Evolutionary conservation across 495 filamentous ascomycete genomes (phyloP), one percentile per base, ranked within the genome.

Genomic region (Xylaria nigripes): DNA sequence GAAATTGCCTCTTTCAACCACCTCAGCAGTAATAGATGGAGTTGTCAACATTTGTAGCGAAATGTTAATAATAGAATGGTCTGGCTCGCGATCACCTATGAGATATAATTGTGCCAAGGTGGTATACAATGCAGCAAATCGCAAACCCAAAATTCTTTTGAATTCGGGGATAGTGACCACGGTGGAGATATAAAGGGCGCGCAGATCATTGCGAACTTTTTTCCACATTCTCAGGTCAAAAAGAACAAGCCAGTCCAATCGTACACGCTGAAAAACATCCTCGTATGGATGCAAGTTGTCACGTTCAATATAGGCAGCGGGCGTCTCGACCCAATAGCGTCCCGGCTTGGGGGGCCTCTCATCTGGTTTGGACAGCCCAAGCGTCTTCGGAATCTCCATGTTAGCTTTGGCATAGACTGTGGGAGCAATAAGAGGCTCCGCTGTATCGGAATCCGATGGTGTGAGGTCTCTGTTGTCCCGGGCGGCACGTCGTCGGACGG

Each of bases 181-280:
- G 9, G 94, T 97, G 32, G 86, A 89, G 60, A 99, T 95, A 67
- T 96, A 96, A 6, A 99, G 79, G 55, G 95, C 89, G 12, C 94
- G 86, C 47, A 99, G 75, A 60, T 95, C 86, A 40, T 89, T 87
- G 13, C 93, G 83, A 7, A 90, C 83, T 65, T 89, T 91, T 73
- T 99, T 99, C 93, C 93, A 99, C 70, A 99, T 76, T 49, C 93
- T 74, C 36, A 99, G 72, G 64, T 99, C 93, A 68, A 92, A 99
- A n/a, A 99, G 78, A 40, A 99, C 87, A 68, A 97, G 76, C 86
- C 87, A 96, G 68, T 99, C 93, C 3, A 99, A 74, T 29, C 93
- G 86, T 10, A 96, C 85, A 22, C 93, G 84, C 60, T 91, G 79
- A 68, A 86, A 86, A 30, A 96, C 70, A 62, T 99, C 86, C 62